Base-by-base conservation (phyloP, 805 yeast species). In the Metschnikowia shivogae region DNA sequence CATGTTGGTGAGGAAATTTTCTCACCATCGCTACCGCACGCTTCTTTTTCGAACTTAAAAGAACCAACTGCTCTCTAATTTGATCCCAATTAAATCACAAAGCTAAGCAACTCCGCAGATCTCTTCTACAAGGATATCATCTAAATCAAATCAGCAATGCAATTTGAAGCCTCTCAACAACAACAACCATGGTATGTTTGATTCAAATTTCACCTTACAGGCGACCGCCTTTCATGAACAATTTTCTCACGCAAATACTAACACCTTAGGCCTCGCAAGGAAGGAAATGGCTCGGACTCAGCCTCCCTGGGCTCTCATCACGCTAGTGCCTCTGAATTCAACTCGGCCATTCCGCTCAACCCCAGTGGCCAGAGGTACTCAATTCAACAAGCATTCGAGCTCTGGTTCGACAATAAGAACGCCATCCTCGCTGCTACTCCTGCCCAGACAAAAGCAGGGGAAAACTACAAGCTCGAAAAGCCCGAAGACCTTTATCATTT, bases 301-400 rank as follows among this genome's bases (percentile, higher is more conserved):
- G 43, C 41, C 4, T n/a, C 42, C 12, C 14, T 11, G 13, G 30
- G 32, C 22, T 11, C 32, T 26, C 36, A 32, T n/a, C 26, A 31
- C 4, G 27, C 17, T 10, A 14, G 9, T 20, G 40, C 35, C 29
- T 26, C 42, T 26, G 54, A 47, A 9, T 32, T 34, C 32, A 27
- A 27, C 27, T 22, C 34, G 24, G 44, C 56, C 43, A 58, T 72
- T 35, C 72, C 72, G 4, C 57, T 64, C 11, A 76, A 73, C 50
- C 61, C 61, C 22, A 69, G 64, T 12, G 70, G 80, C 29, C 63
- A 64, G 46, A 62, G 63, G 24, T 80, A 81, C 54, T 55, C 78
- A 6, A 64, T 79, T 60, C 70, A 73, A 26, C 80, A 81, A 52
- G 72, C 82, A 51, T 70, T 81, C 47, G 64, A 72, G 19, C 73